Evolutionary conservation across 2,329 filamentous ascomycete genomes (phyloP).

Genomic region (Alternaria gaisen): DNA sequence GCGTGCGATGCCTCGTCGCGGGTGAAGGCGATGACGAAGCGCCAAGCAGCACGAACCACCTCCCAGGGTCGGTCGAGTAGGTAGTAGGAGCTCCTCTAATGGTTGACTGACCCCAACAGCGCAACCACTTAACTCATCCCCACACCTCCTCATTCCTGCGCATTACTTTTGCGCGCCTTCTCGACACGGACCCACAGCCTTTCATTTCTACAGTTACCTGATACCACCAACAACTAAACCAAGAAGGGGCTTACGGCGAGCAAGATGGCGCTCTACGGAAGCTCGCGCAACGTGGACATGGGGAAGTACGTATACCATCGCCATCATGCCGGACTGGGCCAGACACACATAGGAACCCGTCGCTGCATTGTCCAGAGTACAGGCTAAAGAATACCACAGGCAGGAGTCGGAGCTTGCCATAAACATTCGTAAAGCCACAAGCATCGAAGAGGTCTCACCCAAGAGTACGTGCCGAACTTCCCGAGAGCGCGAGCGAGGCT

Average conservation of each 20-base stretch:
- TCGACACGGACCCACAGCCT: not conserved
- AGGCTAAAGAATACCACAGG: slow-evolving; percentile 43
- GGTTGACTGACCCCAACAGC: slow-evolving; percentile 14
- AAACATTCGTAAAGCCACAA: slow-evolving; percentile 74
- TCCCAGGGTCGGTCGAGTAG: slow-evolving; percentile 19
- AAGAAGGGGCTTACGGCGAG: slow-evolving; percentile 29
- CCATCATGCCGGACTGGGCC: not conserved
- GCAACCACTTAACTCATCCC: slow-evolving; percentile 11
- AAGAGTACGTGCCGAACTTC: slow-evolving; percentile 62
- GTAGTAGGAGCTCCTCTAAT: slow-evolving; percentile 25
- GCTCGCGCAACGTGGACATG: slow-evolving; percentile 66
- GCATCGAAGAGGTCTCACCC: slow-evolving; percentile 72
- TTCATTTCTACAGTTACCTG: slow-evolving; percentile 11
- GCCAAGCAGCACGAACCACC: slow-evolving; percentile 31
- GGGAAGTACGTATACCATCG: slow-evolving; percentile 61
- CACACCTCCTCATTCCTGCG: slow-evolving; percentile 12
- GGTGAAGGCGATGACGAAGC: slow-evolving; percentile 41
- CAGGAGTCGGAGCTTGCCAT: slow-evolving; percentile 71
- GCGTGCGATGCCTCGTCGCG: slow-evolving; percentile 4
- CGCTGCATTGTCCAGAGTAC: not conserved
- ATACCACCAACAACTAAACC: slow-evolving; percentile 18
- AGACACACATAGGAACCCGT: not conserved
- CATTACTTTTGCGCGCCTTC: slow-evolving; percentile 23
- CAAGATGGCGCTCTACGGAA: slow-evolving; percentile 53
- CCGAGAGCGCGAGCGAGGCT: slow-evolving; percentile 32